Conservation (phyloP, 1,284 basidiomycete species). For the Cryptococcus amylolentus region DNA sequence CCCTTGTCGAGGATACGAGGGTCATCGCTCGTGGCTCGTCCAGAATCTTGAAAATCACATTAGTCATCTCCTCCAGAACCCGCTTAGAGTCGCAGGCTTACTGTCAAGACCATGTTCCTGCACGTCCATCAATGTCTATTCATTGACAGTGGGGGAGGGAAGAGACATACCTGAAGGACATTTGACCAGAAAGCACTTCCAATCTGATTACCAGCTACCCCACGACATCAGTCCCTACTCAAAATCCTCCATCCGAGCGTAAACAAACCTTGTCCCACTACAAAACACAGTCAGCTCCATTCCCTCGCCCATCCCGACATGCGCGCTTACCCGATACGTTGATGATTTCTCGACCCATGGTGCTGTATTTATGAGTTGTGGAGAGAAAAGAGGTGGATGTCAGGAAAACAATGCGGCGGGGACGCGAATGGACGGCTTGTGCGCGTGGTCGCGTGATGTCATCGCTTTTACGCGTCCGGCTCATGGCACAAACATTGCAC, state of each 20-base stretch:
- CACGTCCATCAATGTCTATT: conserved; percentile 10
- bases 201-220: conserved; percentile 43
- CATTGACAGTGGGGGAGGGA: neutral
- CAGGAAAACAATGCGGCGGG: neutral
- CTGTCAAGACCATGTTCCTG: conserved; percentile 45
- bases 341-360: conserved; percentile 44
- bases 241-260: neutral
- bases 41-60: conserved; percentile 18
- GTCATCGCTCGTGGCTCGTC: conserved; percentile 43
- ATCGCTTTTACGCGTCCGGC: neutral
- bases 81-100: conserved; percentile 16
- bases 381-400: neutral
- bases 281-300: conserved; percentile 7
- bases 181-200: conserved; percentile 48
- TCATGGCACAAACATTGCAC: neutral
- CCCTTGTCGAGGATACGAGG: conserved; percentile 39
- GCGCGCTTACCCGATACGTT: conserved; percentile 34
- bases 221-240: neutral
- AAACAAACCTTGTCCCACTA: conserved; percentile 27
- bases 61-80: neutral
- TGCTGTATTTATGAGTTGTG: neutral
- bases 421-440: neutral
- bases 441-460: neutral
- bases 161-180: conserved; percentile 38
- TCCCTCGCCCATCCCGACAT: neutral